Percentiles rank a stretch among this genome's conserved stretches.
Conservation (phyloP, 169 alveolate species). For the Cryptosporidium bovis region DNA sequence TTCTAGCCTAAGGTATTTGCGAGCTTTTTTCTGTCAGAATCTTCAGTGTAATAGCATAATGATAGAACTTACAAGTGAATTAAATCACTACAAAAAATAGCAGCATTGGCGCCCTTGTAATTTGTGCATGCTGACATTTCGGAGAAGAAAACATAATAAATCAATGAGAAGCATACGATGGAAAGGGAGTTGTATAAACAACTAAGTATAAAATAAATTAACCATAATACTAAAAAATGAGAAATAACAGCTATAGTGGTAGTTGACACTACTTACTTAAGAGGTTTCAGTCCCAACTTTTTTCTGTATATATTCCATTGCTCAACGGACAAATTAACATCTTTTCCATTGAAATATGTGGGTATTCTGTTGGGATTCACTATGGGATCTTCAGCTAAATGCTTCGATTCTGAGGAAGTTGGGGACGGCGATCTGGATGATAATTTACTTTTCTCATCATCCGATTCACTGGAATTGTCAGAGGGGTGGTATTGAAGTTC, state of each 20-base stretch:
- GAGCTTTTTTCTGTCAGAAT: too few relatives aligned
- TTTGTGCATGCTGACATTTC: neutral
- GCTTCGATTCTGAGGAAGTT: neutral
- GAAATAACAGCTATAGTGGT: too few relatives aligned
- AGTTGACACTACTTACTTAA: conserved; percentile 64
- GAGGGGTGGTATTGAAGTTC: conserved; percentile 38
- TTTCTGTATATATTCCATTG: conserved; percentile 83
- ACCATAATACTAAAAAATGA: too few relatives aligned
- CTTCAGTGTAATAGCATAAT: too few relatives aligned
- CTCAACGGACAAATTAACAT: conserved; percentile 81
- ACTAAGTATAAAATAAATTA: too few relatives aligned
- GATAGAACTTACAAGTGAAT: too few relatives aligned
- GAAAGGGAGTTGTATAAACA: neutral
- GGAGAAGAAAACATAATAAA: neutral
- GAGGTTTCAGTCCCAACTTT: conserved; percentile 85
- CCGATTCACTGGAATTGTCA: neutral
- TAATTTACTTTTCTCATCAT: neutral
- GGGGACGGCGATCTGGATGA: conserved; percentile 42
- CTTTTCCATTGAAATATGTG: neutral
- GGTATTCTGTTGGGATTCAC: too few relatives aligned
- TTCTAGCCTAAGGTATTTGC: too few relatives aligned
- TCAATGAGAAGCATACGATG: neutral
- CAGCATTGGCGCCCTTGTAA: neutral
- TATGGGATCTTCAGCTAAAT: neutral
- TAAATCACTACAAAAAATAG: too few relatives aligned